Evolutionary conservation across 2,329 filamentous ascomycete species (phyloP), one percentile per base, ranked within the genome.

Genomic region (Colletotrichum graminicola): DNA sequence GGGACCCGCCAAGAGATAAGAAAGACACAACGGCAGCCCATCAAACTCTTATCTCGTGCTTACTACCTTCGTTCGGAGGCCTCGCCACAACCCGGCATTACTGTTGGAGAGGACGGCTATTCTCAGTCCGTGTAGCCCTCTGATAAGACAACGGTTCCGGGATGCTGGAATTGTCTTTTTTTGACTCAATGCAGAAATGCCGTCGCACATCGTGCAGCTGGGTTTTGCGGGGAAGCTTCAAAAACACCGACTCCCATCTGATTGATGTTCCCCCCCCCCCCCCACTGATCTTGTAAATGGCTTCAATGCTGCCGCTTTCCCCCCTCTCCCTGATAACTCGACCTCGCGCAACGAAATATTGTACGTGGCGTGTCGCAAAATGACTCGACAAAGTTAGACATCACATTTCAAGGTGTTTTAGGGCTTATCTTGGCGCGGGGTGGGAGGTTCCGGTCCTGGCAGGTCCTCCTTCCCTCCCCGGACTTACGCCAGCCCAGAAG

Each of bases 1-100:
- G 49, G 29, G 68, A 63, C 68, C 68, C 68, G 68, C 68, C 59
- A 68, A 71, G 65, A 71, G 68, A 71, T 71, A 71, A 71, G 68
- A 16, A 60, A 41, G 34, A 62, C 51, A 63, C 41, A 45, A 64
- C 67, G 47, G 23, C 61, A 66, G 56, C 56, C 36, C 65, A 47
- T 63, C 43, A 59, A 41, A 41, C 18, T 34, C 52, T 68, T 68
- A 63, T 68, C 68, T 69, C 39, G 61, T 21, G 47, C 52, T 6
- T 3, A 29, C 34, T n/a, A n/a, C n/a, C n/a, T 45, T 60, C 21
- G n/a, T 29, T 41, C 65, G 11, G 16, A 12, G 21, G 23, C 29
- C 34, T 60, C 32, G 18, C 59, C 18, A 55, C 66, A 47, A 36
- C 8, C 64, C 34, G 65, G 57, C 64, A 63, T 61, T 52, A 47